A percentile compares a stretch with the other conserved stretches of the same genome.
These are phyloP conservation scores for Oenanthe javanica DNA, from an alignment of 140 eudicot species.

Conservation along the genomic window DNA sequence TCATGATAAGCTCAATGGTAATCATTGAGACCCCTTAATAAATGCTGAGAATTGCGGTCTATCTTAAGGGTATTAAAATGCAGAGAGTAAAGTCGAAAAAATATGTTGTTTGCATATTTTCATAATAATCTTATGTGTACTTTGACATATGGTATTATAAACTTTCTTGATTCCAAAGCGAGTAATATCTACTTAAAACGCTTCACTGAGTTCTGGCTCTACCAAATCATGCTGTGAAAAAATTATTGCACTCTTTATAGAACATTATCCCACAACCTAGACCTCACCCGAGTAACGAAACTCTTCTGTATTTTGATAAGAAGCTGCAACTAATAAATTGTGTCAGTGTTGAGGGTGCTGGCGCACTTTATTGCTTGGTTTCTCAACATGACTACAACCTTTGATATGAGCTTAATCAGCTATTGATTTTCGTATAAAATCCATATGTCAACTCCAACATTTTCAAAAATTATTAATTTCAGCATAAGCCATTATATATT, in stretches of 20 bases:
- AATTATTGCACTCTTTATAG: not conserved
- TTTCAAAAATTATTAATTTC: not conserved
- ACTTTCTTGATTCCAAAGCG: not conserved
- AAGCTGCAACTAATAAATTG: too few species aligned
- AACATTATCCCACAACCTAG: not conserved
- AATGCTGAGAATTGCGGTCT: not conserved
- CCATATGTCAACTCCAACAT: not conserved
- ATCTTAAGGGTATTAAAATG: not conserved
- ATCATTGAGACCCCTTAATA: not conserved
- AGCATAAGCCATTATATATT: not conserved
- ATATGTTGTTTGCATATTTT: not conserved
- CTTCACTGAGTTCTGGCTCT: not conserved
- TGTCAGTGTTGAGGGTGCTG: too few species aligned
- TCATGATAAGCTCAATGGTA: not conserved
- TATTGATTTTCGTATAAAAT: not conserved
- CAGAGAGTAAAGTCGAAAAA: not conserved
- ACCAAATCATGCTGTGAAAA: not conserved
- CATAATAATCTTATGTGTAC: not conserved
- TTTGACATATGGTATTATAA: not conserved
- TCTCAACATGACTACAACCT: not conserved
- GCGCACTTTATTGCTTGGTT: not conserved
- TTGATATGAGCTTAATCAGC: not conserved
- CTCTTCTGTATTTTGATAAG: not conserved
- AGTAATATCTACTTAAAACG: not conserved
- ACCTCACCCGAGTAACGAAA: not conserved